A percentile compares a stretch with the other conserved stretches of the same genome.
Evolutionary conservation across 2,329 filamentous ascomycete species (phyloP).

Genomic region (Zymoseptoria tritici): DNA sequence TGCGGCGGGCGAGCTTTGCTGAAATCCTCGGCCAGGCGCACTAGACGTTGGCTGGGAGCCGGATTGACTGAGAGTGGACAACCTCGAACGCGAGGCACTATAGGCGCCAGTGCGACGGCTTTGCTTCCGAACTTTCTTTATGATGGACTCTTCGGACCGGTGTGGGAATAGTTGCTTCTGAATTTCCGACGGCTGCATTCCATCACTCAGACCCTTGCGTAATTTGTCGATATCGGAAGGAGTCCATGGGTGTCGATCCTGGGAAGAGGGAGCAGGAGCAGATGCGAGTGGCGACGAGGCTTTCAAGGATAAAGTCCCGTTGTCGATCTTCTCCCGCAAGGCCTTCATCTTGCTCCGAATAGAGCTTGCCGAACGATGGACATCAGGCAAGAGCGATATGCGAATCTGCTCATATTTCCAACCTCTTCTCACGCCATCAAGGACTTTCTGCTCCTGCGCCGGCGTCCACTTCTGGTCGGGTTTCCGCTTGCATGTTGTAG

Average conservation of each 20-base stretch:
- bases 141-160: not conserved
- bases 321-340: not conserved
- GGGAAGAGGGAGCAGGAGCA: not conserved
- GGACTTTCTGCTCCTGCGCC: conserved; percentile 4
- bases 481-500: not conserved
- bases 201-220: not conserved
- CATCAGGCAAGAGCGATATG: not conserved
- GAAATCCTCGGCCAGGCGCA: not conserved
- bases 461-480: not conserved
- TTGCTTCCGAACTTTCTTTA: not conserved
- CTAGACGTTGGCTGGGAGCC: not conserved
- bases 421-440: conserved; percentile 3
- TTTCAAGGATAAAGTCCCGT: not conserved
- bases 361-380: not conserved
- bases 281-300: not conserved
- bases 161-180: not conserved
- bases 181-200: not conserved
- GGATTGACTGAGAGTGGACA: not conserved
- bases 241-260: not conserved
- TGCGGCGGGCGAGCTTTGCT: not conserved
- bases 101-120: not conserved
- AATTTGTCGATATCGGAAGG: not conserved
- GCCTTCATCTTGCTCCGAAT: not conserved
- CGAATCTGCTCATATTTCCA: conserved; percentile 1
- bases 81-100: not conserved